Evolutionary conservation across 1,284 basidiomycete species (phyloP).

Genomic region (Cryptococcus maquisensis): DNA sequence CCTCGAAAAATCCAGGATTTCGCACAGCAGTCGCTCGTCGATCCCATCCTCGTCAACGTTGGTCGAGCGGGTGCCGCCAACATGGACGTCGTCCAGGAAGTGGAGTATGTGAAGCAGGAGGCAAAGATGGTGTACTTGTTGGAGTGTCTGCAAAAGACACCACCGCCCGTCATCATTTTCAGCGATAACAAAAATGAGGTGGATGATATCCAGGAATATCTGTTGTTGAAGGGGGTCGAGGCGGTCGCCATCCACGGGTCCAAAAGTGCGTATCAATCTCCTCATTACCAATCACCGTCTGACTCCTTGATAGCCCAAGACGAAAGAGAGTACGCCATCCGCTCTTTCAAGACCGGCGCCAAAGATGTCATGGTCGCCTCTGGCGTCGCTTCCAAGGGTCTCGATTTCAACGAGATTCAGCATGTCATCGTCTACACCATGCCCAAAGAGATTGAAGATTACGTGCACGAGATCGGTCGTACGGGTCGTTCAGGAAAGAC

Average conservation of each 20-base stretch:
- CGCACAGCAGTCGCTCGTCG: conserved; percentile 88
- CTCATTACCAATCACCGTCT: background rate
- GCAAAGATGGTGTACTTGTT: conserved; percentile 99
- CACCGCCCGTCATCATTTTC: conserved; percentile 96
- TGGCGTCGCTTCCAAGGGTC: conserved; percentile 92
- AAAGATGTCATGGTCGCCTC: conserved; percentile 99
- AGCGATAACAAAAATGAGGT: conserved; percentile 99
- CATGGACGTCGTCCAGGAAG: conserved; percentile 92
- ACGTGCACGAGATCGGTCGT: conserved; percentile 94
- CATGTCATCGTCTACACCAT: conserved; percentile 68
- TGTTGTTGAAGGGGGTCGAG: conserved; percentile 93
- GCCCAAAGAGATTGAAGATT: conserved; percentile 98
- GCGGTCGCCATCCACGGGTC: conserved; percentile 98
- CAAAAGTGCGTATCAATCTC: conserved; percentile 62
- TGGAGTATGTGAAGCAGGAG: conserved; percentile 98
- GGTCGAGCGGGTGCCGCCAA: conserved; percentile 97
- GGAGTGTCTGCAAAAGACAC: conserved; percentile 96
- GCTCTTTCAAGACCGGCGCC: conserved; percentile 89
- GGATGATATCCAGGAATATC: conserved; percentile 97
- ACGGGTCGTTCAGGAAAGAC: conserved; percentile 97
- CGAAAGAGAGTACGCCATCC: conserved; percentile 97
- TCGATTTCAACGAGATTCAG: conserved; percentile 96
- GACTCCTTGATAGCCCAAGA: conserved; percentile 70
- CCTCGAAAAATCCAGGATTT: conserved; percentile 98
- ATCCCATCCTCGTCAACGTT: conserved; percentile 92